Conservation (phyloP, 2,329 filamentous ascomycete species). For the Nectriaceae sp. region DNA sequence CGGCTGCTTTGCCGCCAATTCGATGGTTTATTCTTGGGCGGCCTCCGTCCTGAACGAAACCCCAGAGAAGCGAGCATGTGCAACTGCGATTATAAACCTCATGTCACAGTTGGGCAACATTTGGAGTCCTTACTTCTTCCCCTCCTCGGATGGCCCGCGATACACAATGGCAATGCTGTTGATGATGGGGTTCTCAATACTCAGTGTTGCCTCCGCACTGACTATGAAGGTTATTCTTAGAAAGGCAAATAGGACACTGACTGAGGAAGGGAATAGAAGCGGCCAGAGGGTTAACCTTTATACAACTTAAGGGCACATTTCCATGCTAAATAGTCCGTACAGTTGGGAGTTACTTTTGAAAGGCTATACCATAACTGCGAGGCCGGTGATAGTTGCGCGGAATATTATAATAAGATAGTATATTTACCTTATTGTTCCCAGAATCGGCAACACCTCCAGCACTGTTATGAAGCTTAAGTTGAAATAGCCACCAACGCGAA, state of each 20-base stretch:
- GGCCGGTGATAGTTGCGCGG: too few relatives aligned
- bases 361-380: too few relatives aligned
- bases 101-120: slow-evolving; percentile 30
- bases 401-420: too few relatives aligned
- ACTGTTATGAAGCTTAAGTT: too few relatives aligned
- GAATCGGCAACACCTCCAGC: too few relatives aligned
- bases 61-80: slow-evolving; percentile 49
- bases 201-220: slow-evolving; percentile 42
- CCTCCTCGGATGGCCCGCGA: slow-evolving; percentile 21
- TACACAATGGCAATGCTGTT: slow-evolving; percentile 23
- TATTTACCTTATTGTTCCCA: too few relatives aligned
- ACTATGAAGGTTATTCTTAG: slow-evolving; percentile 36
- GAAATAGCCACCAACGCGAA: too few relatives aligned
- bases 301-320: too few relatives aligned
- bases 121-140: slow-evolving; percentile 29
- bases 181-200: slow-evolving; percentile 32
- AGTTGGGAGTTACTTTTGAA: too few relatives aligned
- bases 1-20: slow-evolving; percentile 44
- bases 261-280: background rate
- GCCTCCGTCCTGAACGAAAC: slow-evolving; percentile 45
- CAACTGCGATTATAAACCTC: slow-evolving; percentile 37
- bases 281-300: too few relatives aligned
- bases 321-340: too few relatives aligned
- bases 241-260: background rate
- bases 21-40: slow-evolving; percentile 48